Evolutionary conservation across 257 asterid genomes (phyloP).

Genomic region (Linderniella brevidens): DNA sequence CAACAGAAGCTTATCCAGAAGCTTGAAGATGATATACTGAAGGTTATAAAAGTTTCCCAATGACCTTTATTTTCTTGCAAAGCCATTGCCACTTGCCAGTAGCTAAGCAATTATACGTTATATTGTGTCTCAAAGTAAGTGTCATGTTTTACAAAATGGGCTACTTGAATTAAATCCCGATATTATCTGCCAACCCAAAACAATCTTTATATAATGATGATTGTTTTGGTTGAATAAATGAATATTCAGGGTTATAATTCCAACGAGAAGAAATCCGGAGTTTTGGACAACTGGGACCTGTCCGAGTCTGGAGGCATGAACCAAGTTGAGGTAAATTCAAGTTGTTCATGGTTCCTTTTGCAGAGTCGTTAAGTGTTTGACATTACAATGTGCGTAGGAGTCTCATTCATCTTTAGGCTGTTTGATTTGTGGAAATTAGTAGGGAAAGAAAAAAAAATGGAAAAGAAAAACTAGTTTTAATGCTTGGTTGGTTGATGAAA

Average conservation of each 20-base stretch:
- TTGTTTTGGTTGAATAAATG: too few relatives aligned
- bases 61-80: background rate
- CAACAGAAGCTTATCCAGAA: constrained; percentile 89
- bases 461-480: too few relatives aligned
- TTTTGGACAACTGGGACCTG: constrained; percentile 85
- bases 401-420: too few relatives aligned
- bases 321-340: constrained; percentile 39
- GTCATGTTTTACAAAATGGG: too few relatives aligned
- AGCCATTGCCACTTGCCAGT: background rate
- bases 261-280: constrained; percentile 45
- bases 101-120: constrained; percentile 3
- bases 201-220: too few relatives aligned
- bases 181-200: too few relatives aligned
- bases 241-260: constrained; percentile 75
- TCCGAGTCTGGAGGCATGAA: constrained; percentile 71
- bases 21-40: constrained; percentile 88
- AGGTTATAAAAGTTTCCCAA: constrained; percentile 24
- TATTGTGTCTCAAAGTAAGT: constrained; percentile 2
- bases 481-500: too few relatives aligned
- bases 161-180: too few relatives aligned
- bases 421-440: too few relatives aligned
- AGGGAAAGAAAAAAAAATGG: too few relatives aligned
- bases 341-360: constrained; percentile 12
- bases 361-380: background rate
- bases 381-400: too few relatives aligned